Conservation (phyloP, 257 asterid genomes). For the Salvia hispanica region DNA sequence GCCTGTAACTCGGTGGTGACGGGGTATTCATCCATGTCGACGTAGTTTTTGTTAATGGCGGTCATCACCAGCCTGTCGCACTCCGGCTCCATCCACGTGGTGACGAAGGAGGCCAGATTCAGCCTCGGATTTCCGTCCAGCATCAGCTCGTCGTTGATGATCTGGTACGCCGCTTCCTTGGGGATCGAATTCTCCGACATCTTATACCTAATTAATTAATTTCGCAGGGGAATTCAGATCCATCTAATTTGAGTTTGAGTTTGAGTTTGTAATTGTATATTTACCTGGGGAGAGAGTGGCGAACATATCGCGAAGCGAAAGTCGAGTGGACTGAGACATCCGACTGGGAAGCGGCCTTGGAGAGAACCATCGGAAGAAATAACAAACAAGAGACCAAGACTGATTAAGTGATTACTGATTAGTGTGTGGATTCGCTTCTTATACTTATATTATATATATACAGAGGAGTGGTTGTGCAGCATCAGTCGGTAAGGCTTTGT, state of each 20-base stretch:
- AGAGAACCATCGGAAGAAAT: constrained; percentile 48
- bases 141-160: constrained; percentile 83
- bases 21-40: constrained; percentile 88
- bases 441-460: too few species aligned
- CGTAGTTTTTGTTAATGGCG: constrained; percentile 69
- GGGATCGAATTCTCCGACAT: constrained; percentile 74
- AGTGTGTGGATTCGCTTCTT: too few species aligned
- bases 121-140: constrained; percentile 81
- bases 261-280: not conserved
- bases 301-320: constrained; percentile 77
- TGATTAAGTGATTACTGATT: too few species aligned
- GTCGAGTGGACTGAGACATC: constrained; percentile 65
- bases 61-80: constrained; percentile 73
- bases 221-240: not conserved
- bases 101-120: constrained; percentile 76
- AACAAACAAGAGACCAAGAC: too few species aligned
- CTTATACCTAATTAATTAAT: constrained; percentile 54
- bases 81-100: constrained; percentile 94
- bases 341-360: constrained; percentile 45
- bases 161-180: constrained; percentile 80
- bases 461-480: too few species aligned
- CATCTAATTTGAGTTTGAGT: not conserved
- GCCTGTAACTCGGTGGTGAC: constrained; percentile 88
- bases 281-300: constrained; percentile 66
- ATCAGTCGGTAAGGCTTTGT: too few species aligned